These are phyloP conservation scores for Coemansia sp. DNA, from an alignment of 192 early-diverging fungal genomes.

Conservation along the genomic window DNA sequence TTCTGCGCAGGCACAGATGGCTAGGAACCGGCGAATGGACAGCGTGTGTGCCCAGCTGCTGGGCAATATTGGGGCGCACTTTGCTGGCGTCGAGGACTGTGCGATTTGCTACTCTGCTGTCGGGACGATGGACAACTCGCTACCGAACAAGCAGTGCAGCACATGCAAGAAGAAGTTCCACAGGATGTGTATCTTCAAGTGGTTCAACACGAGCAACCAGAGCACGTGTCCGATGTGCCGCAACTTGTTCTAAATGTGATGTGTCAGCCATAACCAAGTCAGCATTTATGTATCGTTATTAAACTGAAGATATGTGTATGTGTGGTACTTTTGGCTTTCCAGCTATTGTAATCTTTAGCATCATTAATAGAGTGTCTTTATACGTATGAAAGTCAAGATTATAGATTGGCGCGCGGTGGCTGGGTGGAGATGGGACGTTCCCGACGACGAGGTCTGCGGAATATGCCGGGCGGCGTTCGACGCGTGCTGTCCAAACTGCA, in stretches of 20 bases:
- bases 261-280: neutral
- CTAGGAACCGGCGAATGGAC: conserved; percentile 76
- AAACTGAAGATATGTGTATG: neutral
- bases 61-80: conserved; percentile 86
- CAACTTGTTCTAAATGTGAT: conserved; percentile 32
- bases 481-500: conserved; percentile 80
- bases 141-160: conserved; percentile 86
- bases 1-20: conserved; percentile 51
- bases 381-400: conserved; percentile 49
- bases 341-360: no score
- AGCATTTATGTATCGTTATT: neutral
- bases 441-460: conserved; percentile 84
- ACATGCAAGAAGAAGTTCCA: conserved; percentile 98
- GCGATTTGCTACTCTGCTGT: conserved; percentile 98
- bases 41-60: conserved; percentile 77
- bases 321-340: no score
- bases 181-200: conserved; percentile 89
- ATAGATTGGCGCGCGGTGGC: conserved; percentile 74
- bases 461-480: conserved; percentile 89
- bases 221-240: conserved; percentile 73
- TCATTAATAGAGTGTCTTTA: no score
- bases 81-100: conserved; percentile 97
- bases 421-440: conserved; percentile 84
- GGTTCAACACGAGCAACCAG: conserved; percentile 68
- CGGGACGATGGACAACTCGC: conserved; percentile 75